Percentiles rank a stretch among this genome's conserved stretches.
Evolutionary conservation across 2,329 filamentous ascomycete genomes (phyloP).

Genomic region (Xylariaceae sp.): DNA sequence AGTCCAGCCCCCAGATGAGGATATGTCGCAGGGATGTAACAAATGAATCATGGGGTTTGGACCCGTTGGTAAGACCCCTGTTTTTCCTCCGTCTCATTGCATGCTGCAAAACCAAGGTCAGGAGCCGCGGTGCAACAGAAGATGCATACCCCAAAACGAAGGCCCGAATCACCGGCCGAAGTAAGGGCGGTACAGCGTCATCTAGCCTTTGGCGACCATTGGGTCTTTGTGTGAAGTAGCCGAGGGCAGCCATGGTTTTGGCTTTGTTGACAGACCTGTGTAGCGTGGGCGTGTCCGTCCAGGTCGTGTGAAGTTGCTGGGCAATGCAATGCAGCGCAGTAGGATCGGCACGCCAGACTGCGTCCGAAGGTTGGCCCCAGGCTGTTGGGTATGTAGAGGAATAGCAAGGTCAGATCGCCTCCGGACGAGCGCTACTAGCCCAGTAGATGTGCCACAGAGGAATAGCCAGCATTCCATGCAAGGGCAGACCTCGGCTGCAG

Average conservation of each 20-base stretch:
- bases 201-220: slow-evolving; percentile 23
- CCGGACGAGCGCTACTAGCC: too few relatives aligned
- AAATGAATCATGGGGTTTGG: slow-evolving; percentile 28
- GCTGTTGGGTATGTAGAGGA: too few relatives aligned
- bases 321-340: too few relatives aligned
- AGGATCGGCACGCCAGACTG: too few relatives aligned
- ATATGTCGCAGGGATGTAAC: slow-evolving; percentile 39
- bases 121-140: slow-evolving; percentile 53
- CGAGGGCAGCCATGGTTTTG: too few relatives aligned
- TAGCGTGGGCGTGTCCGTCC: too few relatives aligned
- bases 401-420: too few relatives aligned
- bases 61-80: slow-evolving; percentile 28
- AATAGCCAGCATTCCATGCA: not conserved
- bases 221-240: slow-evolving; percentile 6
- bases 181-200: slow-evolving; percentile 43
- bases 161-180: slow-evolving; percentile 57
- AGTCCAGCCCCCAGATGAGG: slow-evolving; percentile 50
- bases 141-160: slow-evolving; percentile 62
- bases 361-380: too few relatives aligned
- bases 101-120: slow-evolving; percentile 53
- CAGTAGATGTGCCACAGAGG: too few relatives aligned
- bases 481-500: slow-evolving; percentile 3
- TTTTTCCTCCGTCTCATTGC: slow-evolving; percentile 38
- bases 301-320: too few relatives aligned
- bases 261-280: too few relatives aligned